Evolutionary conservation across 1,284 basidiomycete species (phyloP).

Genomic region (Heliocybe sulcata): DNA sequence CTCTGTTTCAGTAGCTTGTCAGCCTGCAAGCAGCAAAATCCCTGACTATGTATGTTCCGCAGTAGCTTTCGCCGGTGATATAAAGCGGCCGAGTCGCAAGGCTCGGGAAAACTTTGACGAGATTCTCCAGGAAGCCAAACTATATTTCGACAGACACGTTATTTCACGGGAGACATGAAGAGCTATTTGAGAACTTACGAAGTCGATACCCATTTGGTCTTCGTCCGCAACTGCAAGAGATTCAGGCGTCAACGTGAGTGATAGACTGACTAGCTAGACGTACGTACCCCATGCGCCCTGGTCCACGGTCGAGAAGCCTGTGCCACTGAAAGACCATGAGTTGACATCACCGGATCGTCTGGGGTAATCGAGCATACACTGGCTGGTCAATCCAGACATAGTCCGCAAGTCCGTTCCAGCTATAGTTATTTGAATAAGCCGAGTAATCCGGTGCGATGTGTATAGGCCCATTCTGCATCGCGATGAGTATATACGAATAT

Average conservation of each 20-base stretch:
- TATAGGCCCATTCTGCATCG: constrained; percentile 57
- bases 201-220: constrained; percentile 62
- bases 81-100: constrained; percentile 52
- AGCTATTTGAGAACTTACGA: constrained; percentile 34
- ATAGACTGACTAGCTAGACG: constrained; percentile 2
- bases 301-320: constrained; percentile 62
- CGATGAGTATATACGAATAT: too few relatives aligned
- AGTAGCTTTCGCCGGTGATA: constrained; percentile 61
- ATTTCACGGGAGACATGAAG: background rate
- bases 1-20: too few relatives aligned
- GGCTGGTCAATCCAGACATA: constrained; percentile 72
- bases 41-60: constrained; percentile 58
- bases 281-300: constrained; percentile 46
- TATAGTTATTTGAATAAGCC: constrained; percentile 40
- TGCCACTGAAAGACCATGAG: constrained; percentile 25
- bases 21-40: too few relatives aligned
- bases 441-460: constrained; percentile 42
- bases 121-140: constrained; percentile 59
- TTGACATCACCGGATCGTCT: background rate
- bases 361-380: constrained; percentile 10
- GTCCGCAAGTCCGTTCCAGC: constrained; percentile 57
- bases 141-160: constrained; percentile 14
- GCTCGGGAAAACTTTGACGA: constrained; percentile 61
- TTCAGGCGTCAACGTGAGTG: background rate
- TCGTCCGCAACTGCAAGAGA: constrained; percentile 45